A percentile compares a stretch with the other conserved stretches of the same genome.
Evolutionary conservation across 139 green algal genomes (phyloP).

Genomic region (Asterochloris sp.): DNA sequence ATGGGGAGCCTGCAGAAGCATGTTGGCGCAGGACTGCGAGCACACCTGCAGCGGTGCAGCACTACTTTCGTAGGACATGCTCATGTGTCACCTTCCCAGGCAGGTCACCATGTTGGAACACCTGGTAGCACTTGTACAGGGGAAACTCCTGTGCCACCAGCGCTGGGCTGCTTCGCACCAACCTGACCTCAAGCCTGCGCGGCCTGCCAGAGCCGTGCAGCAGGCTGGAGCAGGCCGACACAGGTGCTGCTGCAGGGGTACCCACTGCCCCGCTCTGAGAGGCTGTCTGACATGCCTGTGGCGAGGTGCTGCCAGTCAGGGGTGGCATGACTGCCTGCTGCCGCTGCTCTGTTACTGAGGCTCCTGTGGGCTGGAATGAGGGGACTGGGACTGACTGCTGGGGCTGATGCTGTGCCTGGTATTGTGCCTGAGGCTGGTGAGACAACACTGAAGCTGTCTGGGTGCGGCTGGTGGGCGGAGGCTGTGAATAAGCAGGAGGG

Average conservation of each 20-base stretch:
- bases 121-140: conserved; percentile 52
- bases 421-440: too few species aligned
- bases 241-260: neutral
- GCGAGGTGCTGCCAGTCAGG: neutral
- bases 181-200: neutral
- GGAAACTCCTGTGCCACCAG: conserved; percentile 56
- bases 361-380: neutral
- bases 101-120: conserved; percentile 52
- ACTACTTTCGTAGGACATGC: neutral
- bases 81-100: conserved; percentile 20
- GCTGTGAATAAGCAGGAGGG: neutral
- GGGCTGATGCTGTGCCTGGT: too few species aligned
- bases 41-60: neutral
- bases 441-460: too few species aligned
- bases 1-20: neutral
- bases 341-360: too few species aligned
- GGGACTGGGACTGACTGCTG: neutral
- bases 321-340: neutral
- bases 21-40: neutral
- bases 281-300: neutral
- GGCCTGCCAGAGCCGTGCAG: neutral
- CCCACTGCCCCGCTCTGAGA: neutral
- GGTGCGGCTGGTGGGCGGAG: too few species aligned
- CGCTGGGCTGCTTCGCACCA: neutral
- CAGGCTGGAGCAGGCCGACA: neutral